Conservation (phyloP, 257 asterid genomes). For the Fraxinus pennsylvanica region DNA sequence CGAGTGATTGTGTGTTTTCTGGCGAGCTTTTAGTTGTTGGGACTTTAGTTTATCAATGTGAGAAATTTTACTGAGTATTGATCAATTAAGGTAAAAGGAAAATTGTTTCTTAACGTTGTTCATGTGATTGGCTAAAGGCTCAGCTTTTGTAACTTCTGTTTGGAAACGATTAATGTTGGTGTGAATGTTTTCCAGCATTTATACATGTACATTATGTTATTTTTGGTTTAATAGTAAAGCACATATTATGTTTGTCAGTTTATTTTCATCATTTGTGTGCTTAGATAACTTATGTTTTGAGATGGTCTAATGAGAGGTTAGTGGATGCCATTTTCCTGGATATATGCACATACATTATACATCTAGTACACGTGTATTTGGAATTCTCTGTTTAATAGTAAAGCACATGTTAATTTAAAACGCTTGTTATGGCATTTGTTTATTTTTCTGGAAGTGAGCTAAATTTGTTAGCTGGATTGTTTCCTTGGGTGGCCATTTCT, state of each 20-base stretch:
- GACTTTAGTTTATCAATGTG: slow-evolving; percentile 10
- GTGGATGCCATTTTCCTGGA: not conserved
- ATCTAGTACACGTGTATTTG: not conserved
- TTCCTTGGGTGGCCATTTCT: not conserved
- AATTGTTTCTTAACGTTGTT: not conserved
- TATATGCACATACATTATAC: not conserved
- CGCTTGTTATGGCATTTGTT: not conserved
- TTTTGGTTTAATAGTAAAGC: not conserved
- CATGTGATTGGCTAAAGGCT: not conserved
- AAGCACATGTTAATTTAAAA: not conserved
- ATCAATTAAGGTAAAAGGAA: slow-evolving; percentile 19
- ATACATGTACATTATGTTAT: not conserved
- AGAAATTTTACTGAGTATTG: slow-evolving; percentile 3
- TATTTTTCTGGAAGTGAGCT: slow-evolving; percentile 4
- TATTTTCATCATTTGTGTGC: no score
- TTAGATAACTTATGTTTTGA: not conserved
- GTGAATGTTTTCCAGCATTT: not conserved
- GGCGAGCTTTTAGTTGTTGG: not conserved
- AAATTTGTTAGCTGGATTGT: not conserved
- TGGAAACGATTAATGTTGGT: slow-evolving; percentile 22
- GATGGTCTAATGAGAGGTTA: not conserved
- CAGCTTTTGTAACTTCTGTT: slow-evolving; percentile 5
- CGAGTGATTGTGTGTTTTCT: not conserved
- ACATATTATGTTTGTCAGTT: not conserved
- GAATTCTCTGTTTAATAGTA: not conserved